Base-by-base conservation (phyloP, 805 yeast genomes). In the Candida tallmaniae region DNA sequence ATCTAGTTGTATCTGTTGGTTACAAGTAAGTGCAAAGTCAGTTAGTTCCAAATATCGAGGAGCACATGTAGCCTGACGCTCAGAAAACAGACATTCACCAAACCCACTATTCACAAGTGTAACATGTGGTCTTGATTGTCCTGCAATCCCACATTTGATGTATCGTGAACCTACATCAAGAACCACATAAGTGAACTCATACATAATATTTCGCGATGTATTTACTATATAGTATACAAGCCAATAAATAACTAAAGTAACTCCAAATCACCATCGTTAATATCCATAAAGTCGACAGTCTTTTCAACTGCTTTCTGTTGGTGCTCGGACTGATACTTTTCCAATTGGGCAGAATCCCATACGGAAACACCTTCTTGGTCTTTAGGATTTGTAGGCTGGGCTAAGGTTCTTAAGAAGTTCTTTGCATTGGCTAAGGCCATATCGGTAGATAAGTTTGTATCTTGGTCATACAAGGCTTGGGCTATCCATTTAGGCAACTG, bases 401-500 rank as follows among this genome's bases (percentile, higher is more conserved):
- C 97, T 75, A 89, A 77, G 2, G 88, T 81, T 48, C 97, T 69
- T 54, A 93, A 67, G 53, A 93, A 93, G 60, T 87, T 89, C 57
- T 86, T 89, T 1, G 97, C 95, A 38, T 83, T 80, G 0, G 97
- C 95, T 35, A 93, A 71, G 0, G 97, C 97, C 96, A 93, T 90
- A 62, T 93, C 99, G 0, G 97, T 93, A 0, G 97, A 87, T 34
- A 90, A 64, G 50, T 89, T 90, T 2, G 83, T 74, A 53, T 94
- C 97, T 0, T 96, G 89, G 56, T 93, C 97, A 10, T 82, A 67
- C 32, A 93, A 68, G 2, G 89, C 97, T 54, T 93, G 97, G 0
- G 88, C 83, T 28, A 93, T 93, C 99, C 99, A 93, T 57, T 86
- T 89, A 0, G 99, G 99, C 23, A 93, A 62, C 57, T 93, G 98